Conservation (phyloP, 306 rosid species). For the Ochetophila trinervis region DNA sequence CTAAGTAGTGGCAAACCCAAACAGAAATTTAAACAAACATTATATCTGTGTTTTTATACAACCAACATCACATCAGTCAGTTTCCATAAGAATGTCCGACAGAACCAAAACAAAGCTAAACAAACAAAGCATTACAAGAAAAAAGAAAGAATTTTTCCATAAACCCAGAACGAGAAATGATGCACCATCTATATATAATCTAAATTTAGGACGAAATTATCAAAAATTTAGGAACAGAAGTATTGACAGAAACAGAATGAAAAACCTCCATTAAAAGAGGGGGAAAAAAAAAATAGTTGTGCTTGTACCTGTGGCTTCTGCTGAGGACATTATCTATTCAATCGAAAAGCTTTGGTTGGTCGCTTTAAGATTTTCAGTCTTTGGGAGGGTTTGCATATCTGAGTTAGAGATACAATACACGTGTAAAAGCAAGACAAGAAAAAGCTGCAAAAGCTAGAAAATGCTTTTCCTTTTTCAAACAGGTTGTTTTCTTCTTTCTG, state of each 20-base stretch:
- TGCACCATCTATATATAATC: not conserved
- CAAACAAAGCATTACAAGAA: not conserved
- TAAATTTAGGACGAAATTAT: not conserved
- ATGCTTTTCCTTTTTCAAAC: too few relatives aligned
- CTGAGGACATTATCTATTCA: not conserved
- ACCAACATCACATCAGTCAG: too few relatives aligned
- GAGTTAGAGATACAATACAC: too few relatives aligned
- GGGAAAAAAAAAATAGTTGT: too few relatives aligned
- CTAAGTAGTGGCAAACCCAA: not conserved
- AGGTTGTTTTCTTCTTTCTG: too few relatives aligned
- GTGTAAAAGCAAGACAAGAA: not conserved
- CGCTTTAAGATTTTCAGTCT: too few relatives aligned
- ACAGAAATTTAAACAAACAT: not conserved
- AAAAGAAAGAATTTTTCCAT: not conserved
- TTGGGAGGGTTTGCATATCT: too few relatives aligned
- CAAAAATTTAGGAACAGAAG: not conserved
- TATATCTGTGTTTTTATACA: not conserved
- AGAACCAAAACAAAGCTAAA: not conserved
- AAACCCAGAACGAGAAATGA: not conserved
- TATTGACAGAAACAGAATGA: not conserved
- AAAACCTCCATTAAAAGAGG: too few relatives aligned
- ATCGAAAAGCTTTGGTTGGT: too few relatives aligned
- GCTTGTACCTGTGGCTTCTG: not conserved
- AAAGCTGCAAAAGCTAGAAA: not conserved
- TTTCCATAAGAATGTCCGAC: not conserved